Evolutionary conservation across 2,329 filamentous ascomycete genomes (phyloP).

Genomic region (Dactylella cylindrospora): DNA sequence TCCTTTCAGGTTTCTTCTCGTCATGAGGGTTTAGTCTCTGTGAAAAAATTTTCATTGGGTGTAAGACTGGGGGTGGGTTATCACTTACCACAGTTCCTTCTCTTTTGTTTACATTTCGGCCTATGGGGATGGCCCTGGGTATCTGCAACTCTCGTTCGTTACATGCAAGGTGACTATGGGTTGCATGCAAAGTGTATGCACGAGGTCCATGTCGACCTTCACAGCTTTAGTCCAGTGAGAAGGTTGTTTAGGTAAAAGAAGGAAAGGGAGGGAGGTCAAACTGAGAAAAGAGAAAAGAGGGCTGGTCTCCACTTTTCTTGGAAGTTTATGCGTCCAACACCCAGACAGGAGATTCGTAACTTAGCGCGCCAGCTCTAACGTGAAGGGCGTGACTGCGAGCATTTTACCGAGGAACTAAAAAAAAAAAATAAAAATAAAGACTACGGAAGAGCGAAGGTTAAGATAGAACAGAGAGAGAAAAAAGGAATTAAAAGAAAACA

Average conservation of each 20-base stretch:
- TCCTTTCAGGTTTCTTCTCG: slow-evolving; percentile 37
- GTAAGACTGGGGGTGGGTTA: slow-evolving; percentile 34
- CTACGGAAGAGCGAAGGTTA: no score
- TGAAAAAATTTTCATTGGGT: slow-evolving; percentile 43
- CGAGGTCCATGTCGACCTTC: slow-evolving; percentile 44
- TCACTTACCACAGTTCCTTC: slow-evolving; percentile 12
- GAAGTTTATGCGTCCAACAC: slow-evolving; percentile 40
- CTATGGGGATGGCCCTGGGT: slow-evolving; percentile 35
- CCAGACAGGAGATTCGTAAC: slow-evolving; percentile 44
- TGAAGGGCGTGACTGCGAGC: slow-evolving; percentile 33
- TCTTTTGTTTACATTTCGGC: slow-evolving; percentile 44
- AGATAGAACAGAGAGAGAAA: no score
- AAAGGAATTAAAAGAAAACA: no score
- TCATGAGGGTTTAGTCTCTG: slow-evolving; percentile 42
- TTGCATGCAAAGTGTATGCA: slow-evolving; percentile 45
- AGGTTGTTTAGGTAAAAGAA: slow-evolving; percentile 40
- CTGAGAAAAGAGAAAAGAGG: slow-evolving; percentile 29
- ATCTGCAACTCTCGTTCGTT: slow-evolving; percentile 45
- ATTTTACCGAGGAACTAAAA: slow-evolving; percentile 37
- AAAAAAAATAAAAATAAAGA: no score
- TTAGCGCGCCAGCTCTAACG: slow-evolving; percentile 44
- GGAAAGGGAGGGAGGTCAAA: slow-evolving; percentile 26
- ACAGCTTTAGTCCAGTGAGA: slow-evolving; percentile 37
- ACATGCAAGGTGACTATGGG: slow-evolving; percentile 44
- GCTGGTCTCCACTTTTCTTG: slow-evolving; percentile 42